Base-by-base conservation (phyloP, 331 rosid genomes). In the Telfairia occidentalis region DNA sequence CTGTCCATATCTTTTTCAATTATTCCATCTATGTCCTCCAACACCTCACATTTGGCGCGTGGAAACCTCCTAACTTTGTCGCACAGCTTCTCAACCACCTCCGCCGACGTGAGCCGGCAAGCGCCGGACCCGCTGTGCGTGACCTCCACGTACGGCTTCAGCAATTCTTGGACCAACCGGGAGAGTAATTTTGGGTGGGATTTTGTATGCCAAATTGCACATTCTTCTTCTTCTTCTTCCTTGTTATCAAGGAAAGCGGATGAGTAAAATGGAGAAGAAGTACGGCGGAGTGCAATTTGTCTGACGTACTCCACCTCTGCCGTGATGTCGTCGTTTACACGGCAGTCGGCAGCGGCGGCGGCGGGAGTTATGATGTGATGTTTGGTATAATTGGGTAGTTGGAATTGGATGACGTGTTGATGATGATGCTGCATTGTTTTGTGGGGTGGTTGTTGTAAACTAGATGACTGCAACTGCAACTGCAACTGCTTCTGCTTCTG, bases 21-120 rank as follows among this genome's bases (percentile, higher is more conserved):
- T 79, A 94, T 81, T 9, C 54, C 85, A 69, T 91, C 92, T 16
- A 91, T 87, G 78, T 94, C 97, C 58, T 94, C 96, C 59, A 91
- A 83, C 23, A 88, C 87, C 71, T 74, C 87, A 60, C 98, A 94
- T 9, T 82, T 82, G 0, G 85, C 84, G 13, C 85, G 29, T 18
- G 90, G 90, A 49, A 84, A 86, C 38, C 80, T 85, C 40, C 64
- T 77, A 5, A 93, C 78, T 82, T 87, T 88, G 52, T 70, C 52
- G 77, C 90, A 91, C 77, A 94, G 71, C 0, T 48, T 77, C 70
- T 87, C 84, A 2, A 64, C 49, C 53, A 92, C 26, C 10, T 80
- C 75, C 6, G 13, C 28, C 16, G 57, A 0, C 5, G 0, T n/a
- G n/a, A n/a, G n/a, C 5, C 32, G 1, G 0, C 18, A n/a, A n/a